These are phyloP conservation scores for Sanghuangporus sanghuang DNA, from an alignment of 1,284 basidiomycete genomes.

Conservation along the genomic window DNA sequence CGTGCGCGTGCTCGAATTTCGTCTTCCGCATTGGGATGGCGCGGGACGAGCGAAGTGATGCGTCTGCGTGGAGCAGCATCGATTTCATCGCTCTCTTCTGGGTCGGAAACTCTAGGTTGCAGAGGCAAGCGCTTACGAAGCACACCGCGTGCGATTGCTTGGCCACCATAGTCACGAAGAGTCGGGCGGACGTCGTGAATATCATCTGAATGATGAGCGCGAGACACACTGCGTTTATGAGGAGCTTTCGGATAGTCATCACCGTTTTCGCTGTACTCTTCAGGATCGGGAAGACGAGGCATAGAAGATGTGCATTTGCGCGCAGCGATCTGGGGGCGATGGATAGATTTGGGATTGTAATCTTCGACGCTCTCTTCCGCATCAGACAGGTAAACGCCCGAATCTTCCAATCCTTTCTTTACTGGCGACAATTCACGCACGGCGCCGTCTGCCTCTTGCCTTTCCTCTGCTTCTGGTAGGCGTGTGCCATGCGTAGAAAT, in stretches of 20 bases:
- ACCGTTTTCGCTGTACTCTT: background rate
- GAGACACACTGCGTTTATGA: background rate
- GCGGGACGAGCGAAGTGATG: background rate
- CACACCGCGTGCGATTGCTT: background rate
- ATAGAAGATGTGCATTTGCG: background rate
- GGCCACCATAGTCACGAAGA: background rate
- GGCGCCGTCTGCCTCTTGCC: background rate
- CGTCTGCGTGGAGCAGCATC: background rate
- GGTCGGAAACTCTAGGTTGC: background rate
- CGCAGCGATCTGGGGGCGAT: background rate
- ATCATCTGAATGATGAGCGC: background rate
- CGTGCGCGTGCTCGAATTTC: background rate
- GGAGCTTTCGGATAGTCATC: background rate
- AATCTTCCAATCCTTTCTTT: background rate
- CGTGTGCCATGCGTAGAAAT: background rate
- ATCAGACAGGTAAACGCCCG: background rate
- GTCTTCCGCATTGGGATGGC: constrained; percentile 2
- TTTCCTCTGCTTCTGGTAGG: background rate
- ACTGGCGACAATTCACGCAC: background rate
- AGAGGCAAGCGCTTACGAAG: background rate
- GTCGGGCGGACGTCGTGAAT: background rate
- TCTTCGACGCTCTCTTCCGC: constrained; percentile 2
- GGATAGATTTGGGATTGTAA: background rate
- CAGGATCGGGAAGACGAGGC: background rate
- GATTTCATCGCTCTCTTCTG: background rate